Conservation (phyloP, 306 rosid genomes). For the Quercus parvula region DNA sequence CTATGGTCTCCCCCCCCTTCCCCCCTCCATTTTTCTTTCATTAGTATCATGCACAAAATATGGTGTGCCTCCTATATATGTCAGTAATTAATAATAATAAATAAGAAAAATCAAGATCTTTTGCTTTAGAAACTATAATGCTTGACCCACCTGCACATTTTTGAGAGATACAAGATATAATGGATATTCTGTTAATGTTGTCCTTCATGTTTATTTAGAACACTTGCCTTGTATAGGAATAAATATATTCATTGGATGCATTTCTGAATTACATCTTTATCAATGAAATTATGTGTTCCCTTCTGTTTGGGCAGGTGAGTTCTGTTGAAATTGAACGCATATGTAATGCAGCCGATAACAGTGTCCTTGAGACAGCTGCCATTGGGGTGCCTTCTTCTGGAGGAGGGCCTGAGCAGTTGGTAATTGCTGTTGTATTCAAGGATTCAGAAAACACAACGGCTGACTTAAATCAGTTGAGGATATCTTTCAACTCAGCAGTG, state of each 20-base stretch:
- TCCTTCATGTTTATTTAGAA: background rate
- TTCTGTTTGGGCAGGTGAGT: slow-evolving; percentile 66
- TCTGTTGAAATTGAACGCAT: slow-evolving; percentile 93
- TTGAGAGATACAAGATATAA: background rate
- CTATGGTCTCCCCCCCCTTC: no score
- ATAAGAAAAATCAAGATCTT: background rate
- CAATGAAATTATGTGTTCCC: background rate
- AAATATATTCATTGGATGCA: background rate
- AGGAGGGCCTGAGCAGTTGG: slow-evolving; percentile 92
- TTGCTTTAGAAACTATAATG: background rate
- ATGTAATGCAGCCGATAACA: slow-evolving; percentile 65
- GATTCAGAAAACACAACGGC: slow-evolving; percentile 23
- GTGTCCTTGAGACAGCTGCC: slow-evolving; percentile 87
- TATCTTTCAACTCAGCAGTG: slow-evolving; percentile 74
- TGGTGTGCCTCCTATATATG: no score
- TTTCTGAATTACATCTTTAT: background rate
- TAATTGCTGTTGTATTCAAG: slow-evolving; percentile 67
- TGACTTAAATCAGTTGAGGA: slow-evolving; percentile 48
- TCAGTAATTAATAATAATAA: no score
- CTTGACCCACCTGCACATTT: background rate
- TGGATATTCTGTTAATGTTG: background rate
- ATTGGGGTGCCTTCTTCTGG: slow-evolving; percentile 80
- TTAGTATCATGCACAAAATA: no score
- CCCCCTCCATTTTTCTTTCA: no score
- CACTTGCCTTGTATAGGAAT: background rate